Conservation (phyloP, 495 filamentous ascomycete genomes). For the Trichoderma asperelloides region DNA sequence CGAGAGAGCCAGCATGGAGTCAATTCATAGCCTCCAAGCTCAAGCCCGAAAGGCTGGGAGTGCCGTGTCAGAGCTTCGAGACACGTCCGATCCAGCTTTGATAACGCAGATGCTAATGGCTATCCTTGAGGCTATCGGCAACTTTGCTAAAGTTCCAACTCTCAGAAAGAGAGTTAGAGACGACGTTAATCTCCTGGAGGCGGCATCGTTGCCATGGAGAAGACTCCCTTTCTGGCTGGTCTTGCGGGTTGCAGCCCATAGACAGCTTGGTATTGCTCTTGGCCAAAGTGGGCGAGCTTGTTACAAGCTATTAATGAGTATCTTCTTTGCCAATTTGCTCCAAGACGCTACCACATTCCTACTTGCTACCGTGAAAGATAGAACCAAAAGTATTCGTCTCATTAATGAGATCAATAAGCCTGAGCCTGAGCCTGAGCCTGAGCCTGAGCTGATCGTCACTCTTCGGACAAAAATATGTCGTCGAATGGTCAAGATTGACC, state of each 20-base stretch:
- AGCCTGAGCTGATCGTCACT: slow-evolving; percentile 15
- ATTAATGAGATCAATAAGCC: slow-evolving; percentile 4
- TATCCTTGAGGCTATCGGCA: slow-evolving; percentile 44
- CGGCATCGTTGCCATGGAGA: slow-evolving; percentile 46
- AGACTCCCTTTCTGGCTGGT: slow-evolving; percentile 50
- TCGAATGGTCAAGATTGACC: slow-evolving; percentile 51
- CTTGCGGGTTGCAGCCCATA: slow-evolving; percentile 44
- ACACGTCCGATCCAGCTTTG: slow-evolving; percentile 44
- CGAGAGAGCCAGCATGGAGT: slow-evolving; percentile 49
- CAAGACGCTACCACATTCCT: slow-evolving; percentile 23
- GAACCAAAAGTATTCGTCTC: too few species aligned
- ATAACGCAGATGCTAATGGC: slow-evolving; percentile 49
- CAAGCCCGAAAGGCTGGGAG: slow-evolving; percentile 40
- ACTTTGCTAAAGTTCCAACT: slow-evolving; percentile 18
- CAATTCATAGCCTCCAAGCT: slow-evolving; percentile 43
- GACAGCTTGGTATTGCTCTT: slow-evolving; percentile 34
- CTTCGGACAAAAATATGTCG: slow-evolving; percentile 50
- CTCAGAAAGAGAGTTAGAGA: slow-evolving; percentile 52
- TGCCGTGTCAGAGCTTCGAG: slow-evolving; percentile 39
- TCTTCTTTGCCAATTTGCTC: slow-evolving; percentile 35
- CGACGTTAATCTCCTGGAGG: slow-evolving; percentile 38
- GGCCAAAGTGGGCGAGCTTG: slow-evolving; percentile 30
- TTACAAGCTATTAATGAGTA: slow-evolving; percentile 51
- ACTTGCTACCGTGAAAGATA: background rate
- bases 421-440: slow-evolving; percentile 12